Evolutionary conservation across 2,329 filamentous ascomycete species (phyloP).

Genomic region (Aspergillus japonicus): DNA sequence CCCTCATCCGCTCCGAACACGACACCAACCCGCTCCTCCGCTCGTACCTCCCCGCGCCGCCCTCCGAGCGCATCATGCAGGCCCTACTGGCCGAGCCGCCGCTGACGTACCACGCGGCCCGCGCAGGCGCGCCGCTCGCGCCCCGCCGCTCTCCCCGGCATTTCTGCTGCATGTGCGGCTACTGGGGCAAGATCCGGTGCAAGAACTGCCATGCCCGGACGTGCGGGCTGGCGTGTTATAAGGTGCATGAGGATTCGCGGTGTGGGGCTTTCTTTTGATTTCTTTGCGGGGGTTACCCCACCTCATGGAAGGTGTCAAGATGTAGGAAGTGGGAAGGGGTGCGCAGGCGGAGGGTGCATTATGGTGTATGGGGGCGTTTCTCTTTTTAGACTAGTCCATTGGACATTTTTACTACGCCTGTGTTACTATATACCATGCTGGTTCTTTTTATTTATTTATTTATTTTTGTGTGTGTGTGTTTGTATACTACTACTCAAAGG

Average conservation of each 20-base stretch:
- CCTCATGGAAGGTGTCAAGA: no score
- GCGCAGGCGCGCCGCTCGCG: constrained; percentile 36
- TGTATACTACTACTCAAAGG: no score
- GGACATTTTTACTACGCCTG: no score
- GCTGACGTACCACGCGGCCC: constrained; percentile 47
- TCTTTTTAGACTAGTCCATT: no score
- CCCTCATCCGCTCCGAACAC: constrained; percentile 35
- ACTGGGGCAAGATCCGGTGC: constrained; percentile 52
- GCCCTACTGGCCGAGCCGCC: constrained; percentile 47
- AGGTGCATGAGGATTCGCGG: constrained; percentile 48
- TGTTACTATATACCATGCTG: no score
- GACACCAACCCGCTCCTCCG: constrained; percentile 45
- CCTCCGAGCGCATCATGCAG: constrained; percentile 48
- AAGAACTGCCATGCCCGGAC: constrained; percentile 48
- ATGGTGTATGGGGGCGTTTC: no score
- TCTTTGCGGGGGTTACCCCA: no score
- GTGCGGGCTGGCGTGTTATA: constrained; percentile 50
- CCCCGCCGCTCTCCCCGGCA: constrained; percentile 35
- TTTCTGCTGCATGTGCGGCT: constrained; percentile 52
- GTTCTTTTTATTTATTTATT: no score
- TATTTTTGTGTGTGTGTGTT: no score
- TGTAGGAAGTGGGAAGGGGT: no score
- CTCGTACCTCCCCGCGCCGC: constrained; percentile 43
- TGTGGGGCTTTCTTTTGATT: constrained; percentile 43
- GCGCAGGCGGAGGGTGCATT: no score